Evolutionary conservation across 169 alveolate species (phyloP).

Genomic region (Sarcocystis neurona): DNA sequence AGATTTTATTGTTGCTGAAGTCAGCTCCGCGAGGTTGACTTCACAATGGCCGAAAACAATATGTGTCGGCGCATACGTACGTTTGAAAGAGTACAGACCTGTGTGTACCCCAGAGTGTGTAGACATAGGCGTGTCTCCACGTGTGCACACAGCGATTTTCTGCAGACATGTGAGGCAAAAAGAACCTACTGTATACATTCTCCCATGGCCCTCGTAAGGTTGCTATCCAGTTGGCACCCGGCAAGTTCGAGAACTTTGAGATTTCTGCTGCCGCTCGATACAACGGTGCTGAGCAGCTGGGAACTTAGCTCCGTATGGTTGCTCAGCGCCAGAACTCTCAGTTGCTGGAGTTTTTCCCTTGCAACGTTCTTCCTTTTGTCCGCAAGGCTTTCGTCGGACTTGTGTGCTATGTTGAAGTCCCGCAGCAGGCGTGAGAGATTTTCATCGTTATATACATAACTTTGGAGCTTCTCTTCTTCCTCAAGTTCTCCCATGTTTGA

Average conservation of each 20-base stretch:
- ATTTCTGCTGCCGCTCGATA: background rate
- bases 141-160: too few species aligned
- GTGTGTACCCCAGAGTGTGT: too few species aligned
- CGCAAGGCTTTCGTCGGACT: background rate
- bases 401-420: background rate
- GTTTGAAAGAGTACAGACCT: too few species aligned
- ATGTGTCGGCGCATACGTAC: too few species aligned
- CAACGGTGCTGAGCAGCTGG: background rate
- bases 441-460: conserved; percentile 12
- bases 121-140: too few species aligned
- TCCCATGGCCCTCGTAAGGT: background rate
- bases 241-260: background rate
- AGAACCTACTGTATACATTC: background rate
- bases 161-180: too few species aligned
- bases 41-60: too few species aligned
- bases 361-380: background rate
- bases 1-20: too few species aligned
- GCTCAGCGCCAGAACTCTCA: conserved; percentile 1
- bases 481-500: too few species aligned
- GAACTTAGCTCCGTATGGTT: conserved; percentile 1
- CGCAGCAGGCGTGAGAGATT: background rate
- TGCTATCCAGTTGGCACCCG: background rate
- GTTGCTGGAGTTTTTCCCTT: background rate
- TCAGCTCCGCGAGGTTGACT: too few species aligned
- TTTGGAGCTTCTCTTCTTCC: too few species aligned